Evolutionary conservation across 768 basidiomycete genomes (phyloP), one percentile per base, ranked within the genome.

Genomic region (Tylopilus sp.): DNA sequence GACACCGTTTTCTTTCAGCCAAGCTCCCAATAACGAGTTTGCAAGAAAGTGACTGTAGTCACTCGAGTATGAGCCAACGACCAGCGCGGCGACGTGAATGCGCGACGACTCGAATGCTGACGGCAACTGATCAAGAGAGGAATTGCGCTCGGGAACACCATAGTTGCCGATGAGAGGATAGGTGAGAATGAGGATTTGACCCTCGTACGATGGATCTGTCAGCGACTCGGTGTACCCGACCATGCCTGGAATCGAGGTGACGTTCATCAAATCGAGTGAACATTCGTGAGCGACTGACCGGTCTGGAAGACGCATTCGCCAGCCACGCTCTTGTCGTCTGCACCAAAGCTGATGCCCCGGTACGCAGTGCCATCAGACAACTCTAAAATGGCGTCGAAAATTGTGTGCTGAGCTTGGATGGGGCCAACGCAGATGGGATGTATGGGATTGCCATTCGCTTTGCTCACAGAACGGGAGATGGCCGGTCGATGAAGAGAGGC

Each of bases 221-320:
- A 98, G 76, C 19, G 96, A 98, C 66, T 98, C 97, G 33, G 92
- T 93, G 72, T 99, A 99, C 28, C 97, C 97, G 52, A 98, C 94
- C 96, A 99, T 98, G 51, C 97, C 97, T 99, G 65, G 48, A 57
- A 22, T 41, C 29, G 22, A 44, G 51, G 64, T 65, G 53, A 59
- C 59, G 52, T 46, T 41, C 45, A 48, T 50, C 22, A 45, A 31
- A 45, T 33, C 22, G 2, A 12, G 41, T 37, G 29, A 46, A 38
- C 33, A 55, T 48, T 25, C 54, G 46, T 56, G 52, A 47, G 57
- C 42, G 64, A 61, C 87, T 69, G 65, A 95, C 97, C 97, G 36
- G 97, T 99, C 77, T 98, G 96, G 76, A 99, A 99, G 66, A 99
- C 97, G 71, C 97, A 98, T 82, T 99, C 97, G 63, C 97, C 97